phyloP scores from a whole-genome alignment of 2,329 filamentous ascomycete species.

The Colletotrichum euphorbiae region DNA sequence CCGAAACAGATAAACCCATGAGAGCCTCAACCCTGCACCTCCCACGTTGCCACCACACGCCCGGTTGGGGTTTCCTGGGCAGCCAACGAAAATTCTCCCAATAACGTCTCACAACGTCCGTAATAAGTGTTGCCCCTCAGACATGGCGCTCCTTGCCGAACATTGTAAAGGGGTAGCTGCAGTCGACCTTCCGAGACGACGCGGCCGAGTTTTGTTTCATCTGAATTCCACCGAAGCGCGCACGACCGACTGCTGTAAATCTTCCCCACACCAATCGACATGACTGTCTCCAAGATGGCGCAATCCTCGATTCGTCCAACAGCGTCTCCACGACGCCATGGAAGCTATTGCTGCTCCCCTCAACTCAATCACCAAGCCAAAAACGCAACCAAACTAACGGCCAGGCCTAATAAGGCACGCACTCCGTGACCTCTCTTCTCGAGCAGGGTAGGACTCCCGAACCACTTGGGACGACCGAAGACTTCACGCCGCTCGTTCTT shows the following conservation, averaged over 20 bases:
- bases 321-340: not conserved
- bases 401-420: slow-evolving; percentile 4
- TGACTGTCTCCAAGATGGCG: slow-evolving; percentile 6
- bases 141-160: slow-evolving; percentile 17
- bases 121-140: slow-evolving; percentile 13
- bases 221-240: slow-evolving; percentile 15
- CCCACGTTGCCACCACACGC: not conserved
- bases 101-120: slow-evolving; percentile 16
- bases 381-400: not conserved
- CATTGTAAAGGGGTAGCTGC: not conserved
- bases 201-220: slow-evolving; percentile 37
- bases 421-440: not conserved
- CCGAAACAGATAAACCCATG: slow-evolving; percentile 14
- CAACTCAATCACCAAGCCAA: slow-evolving; percentile 8
- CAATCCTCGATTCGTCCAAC: slow-evolving; percentile 12
- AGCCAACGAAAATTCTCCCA: not conserved
- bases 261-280: slow-evolving; percentile 7
- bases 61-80: slow-evolving; percentile 5
- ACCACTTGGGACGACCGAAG: slow-evolving; percentile 32
- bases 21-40: slow-evolving; percentile 30
- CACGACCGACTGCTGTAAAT: not conserved
- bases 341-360: slow-evolving; percentile 26
- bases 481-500: slow-evolving; percentile 9
- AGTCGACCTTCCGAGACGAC: slow-evolving; percentile 29
- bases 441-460: slow-evolving; percentile 16